Evolutionary conservation across 345 rosid species (phyloP).

Genomic region (Toxicodendron radicans): DNA sequence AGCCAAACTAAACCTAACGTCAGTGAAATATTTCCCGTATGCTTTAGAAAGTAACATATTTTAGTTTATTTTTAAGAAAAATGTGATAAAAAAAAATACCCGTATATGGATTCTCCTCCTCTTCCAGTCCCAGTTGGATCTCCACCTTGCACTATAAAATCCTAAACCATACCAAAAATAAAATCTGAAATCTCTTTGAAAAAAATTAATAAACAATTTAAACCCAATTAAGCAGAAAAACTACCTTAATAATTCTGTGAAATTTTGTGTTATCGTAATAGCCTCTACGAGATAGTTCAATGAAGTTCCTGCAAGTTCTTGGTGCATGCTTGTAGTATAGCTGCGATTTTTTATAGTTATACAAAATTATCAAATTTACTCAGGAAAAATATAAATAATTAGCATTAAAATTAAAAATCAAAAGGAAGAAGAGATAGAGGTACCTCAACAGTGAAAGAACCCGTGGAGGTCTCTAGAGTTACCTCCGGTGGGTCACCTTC

Average conservation of each 20-base stretch:
- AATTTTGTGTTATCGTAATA: conserved; percentile 81
- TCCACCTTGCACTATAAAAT: conserved; percentile 97
- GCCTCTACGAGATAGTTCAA: conserved; percentile 82
- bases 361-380: not conserved
- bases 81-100: conserved; percentile 36
- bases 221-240: not conserved
- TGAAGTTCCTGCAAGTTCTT: conserved; percentile 91
- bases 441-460: conserved; percentile 86
- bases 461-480: conserved; percentile 94
- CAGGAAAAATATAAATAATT: not conserved
- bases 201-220: not conserved
- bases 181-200: not conserved
- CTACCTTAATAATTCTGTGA: conserved; percentile 89
- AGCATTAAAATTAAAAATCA: not conserved
- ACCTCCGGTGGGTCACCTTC: conserved; percentile 91
- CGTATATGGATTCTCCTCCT: conserved; percentile 91
- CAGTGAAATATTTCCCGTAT: not conserved
- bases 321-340: conserved; percentile 87
- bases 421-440: not conserved
- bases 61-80: not conserved
- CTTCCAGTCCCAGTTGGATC: conserved; percentile 98
- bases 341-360: conserved; percentile 38
- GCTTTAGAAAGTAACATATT: not conserved
- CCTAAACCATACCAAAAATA: conserved; percentile 42
- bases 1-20: not conserved